A percentile compares a stretch with the other conserved stretches of the same genome.
Evolutionary conservation across 2,329 filamentous ascomycete genomes (phyloP).

Genomic region (Macrophomina pseudophaseolina): DNA sequence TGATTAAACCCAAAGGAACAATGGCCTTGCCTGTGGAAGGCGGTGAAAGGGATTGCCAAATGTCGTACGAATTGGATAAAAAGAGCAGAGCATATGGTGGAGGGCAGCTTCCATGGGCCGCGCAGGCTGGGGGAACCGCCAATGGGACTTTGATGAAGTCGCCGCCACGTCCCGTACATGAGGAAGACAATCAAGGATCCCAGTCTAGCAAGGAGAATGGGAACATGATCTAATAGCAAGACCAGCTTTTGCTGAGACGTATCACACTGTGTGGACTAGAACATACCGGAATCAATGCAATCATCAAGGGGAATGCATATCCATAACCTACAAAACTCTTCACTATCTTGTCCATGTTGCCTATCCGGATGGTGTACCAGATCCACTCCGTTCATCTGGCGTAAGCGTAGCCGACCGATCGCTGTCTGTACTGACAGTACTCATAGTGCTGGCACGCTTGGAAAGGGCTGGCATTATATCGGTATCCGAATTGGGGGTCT

Average conservation of each 20-base stretch:
- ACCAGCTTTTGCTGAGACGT: too few species aligned
- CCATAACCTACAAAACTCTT: constrained; percentile 19
- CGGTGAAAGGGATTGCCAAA: neutral
- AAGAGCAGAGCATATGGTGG: neutral
- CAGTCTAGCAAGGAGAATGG: too few species aligned
- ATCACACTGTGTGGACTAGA: too few species aligned
- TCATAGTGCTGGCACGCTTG: constrained; percentile 18
- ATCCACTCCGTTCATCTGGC: constrained; percentile 20
- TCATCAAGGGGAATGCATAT: neutral
- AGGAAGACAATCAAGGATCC: too few species aligned
- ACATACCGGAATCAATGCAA: neutral
- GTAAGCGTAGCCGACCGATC: constrained; percentile 26
- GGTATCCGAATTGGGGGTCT: constrained; percentile 14
- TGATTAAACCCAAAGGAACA: neutral
- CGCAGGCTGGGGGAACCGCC: neutral
- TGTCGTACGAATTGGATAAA: neutral
- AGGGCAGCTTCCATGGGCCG: neutral
- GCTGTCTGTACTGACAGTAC: constrained; percentile 24
- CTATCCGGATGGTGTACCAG: constrained; percentile 7
- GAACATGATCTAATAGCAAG: neutral
- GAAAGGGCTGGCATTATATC: constrained; percentile 7
- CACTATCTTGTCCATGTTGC: neutral
- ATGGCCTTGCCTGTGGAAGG: neutral
- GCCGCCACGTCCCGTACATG: neutral
- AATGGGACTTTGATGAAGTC: neutral